phyloP scores from a whole-genome alignment of 2,329 filamentous ascomycete species.

The Cordyceps militaris region DNA sequence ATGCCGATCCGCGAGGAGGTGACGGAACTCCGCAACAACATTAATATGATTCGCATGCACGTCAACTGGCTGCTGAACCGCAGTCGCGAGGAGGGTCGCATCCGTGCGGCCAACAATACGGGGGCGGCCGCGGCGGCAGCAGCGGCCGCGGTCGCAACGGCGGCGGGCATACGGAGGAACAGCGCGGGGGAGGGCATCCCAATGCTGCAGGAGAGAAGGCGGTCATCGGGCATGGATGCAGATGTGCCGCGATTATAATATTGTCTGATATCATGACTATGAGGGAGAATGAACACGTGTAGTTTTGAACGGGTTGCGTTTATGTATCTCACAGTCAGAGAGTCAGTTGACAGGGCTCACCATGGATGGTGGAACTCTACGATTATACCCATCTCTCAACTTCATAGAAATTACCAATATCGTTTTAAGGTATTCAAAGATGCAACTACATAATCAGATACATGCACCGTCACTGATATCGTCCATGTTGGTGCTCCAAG shows the following conservation, averaged over 20 bases:
- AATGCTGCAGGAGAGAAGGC: conserved; percentile 28
- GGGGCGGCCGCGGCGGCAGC: conserved; percentile 19
- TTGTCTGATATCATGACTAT: background rate
- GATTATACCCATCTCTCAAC: background rate
- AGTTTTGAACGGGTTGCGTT: background rate
- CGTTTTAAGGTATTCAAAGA: too few species aligned
- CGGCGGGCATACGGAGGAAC: conserved; percentile 24
- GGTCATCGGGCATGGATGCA: conserved; percentile 31
- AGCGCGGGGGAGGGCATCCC: conserved; percentile 22
- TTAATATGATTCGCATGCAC: conserved; percentile 53
- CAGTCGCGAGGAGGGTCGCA: conserved; percentile 40
- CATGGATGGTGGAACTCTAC: background rate
- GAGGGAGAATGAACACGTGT: background rate
- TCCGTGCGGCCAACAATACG: conserved; percentile 30
- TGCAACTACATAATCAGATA: too few species aligned
- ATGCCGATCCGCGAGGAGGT: conserved; percentile 56
- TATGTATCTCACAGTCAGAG: background rate
- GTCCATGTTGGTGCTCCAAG: too few species aligned
- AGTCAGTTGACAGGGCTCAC: background rate
- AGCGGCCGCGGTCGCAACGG: background rate
- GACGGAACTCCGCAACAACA: conserved; percentile 50
- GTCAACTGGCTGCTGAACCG: conserved; percentile 51
- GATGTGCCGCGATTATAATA: conserved; percentile 31
- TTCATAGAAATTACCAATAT: background rate
- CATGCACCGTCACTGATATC: too few species aligned